Conservation (phyloP, 148 eudicot genomes). For the Rhododendron ovatum region DNA sequence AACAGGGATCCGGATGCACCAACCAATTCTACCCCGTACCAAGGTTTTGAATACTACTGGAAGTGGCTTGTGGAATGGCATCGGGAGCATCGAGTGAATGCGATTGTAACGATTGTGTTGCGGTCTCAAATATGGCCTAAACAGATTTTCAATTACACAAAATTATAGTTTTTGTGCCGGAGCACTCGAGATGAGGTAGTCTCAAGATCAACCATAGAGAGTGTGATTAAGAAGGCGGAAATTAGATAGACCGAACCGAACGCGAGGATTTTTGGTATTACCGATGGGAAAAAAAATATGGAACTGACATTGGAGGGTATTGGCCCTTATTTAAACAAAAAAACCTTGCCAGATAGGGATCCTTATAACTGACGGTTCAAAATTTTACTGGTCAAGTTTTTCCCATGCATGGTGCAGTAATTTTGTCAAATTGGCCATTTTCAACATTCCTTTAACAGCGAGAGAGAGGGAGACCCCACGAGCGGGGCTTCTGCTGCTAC, state of each 20-base stretch:
- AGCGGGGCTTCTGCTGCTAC: conserved; percentile 2
- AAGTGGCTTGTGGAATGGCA: neutral
- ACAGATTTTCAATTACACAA: too few species aligned
- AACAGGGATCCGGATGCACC: neutral
- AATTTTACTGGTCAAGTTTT: neutral
- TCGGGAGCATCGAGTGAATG: neutral
- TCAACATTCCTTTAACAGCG: conserved; percentile 5
- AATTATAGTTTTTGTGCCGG: neutral
- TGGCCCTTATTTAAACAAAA: too few species aligned
- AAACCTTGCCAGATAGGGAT: neutral
- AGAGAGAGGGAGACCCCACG: conserved; percentile 7
- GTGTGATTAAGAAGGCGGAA: too few species aligned
- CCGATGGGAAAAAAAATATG: neutral
- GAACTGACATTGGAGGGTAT: too few species aligned
- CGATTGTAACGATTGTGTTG: neutral
- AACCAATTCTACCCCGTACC: neutral
- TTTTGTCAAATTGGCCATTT: neutral
- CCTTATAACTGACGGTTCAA: neutral
- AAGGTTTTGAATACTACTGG: neutral
- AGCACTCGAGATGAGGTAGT: neutral
- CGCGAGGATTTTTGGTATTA: neutral
- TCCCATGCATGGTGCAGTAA: neutral
- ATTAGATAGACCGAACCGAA: too few species aligned
- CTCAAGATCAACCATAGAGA: too few species aligned
- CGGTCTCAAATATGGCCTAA: too few species aligned